These are phyloP conservation scores for Haplosporangium sp. DNA, from an alignment of 371 early-diverging fungal genomes.

Conservation along the genomic window DNA sequence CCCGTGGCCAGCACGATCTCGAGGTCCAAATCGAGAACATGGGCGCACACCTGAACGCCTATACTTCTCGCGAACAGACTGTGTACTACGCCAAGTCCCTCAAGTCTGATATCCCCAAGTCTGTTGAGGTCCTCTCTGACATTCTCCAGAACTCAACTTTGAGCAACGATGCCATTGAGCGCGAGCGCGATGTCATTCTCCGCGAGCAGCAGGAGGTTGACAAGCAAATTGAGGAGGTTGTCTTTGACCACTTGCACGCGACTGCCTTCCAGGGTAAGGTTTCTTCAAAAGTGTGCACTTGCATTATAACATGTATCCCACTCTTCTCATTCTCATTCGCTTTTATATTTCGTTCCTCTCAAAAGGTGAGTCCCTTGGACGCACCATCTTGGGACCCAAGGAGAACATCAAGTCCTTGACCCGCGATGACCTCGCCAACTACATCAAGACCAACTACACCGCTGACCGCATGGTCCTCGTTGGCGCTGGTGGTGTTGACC, in stretches of 20 bases:
- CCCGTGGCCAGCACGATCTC: conserved; percentile 87
- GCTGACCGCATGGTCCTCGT: conserved; percentile 96
- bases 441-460: conserved; percentile 93
- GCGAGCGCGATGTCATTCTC: conserved; percentile 95
- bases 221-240: conserved; percentile 96
- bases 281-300: not conserved
- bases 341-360: not conserved
- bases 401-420: conserved; percentile 91
- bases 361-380: conserved; percentile 82
- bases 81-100: conserved; percentile 97
- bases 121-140: conserved; percentile 95
- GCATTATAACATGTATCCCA: not conserved
- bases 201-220: conserved; percentile 97
- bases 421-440: conserved; percentile 84
- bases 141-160: conserved; percentile 93
- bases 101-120: conserved; percentile 84
- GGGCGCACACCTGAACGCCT: conserved; percentile 97
- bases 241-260: conserved; percentile 95
- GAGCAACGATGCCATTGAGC: conserved; percentile 86
- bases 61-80: conserved; percentile 98
- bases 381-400: conserved; percentile 94
- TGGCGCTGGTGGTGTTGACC: conserved; percentile 94
- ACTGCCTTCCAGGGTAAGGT: conserved; percentile 88
- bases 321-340: not conserved
- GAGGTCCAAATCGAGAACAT: conserved; percentile 97